Base-by-base conservation (phyloP, 2,329 filamentous ascomycete species). In the Aspergillus novoparasiticus region DNA sequence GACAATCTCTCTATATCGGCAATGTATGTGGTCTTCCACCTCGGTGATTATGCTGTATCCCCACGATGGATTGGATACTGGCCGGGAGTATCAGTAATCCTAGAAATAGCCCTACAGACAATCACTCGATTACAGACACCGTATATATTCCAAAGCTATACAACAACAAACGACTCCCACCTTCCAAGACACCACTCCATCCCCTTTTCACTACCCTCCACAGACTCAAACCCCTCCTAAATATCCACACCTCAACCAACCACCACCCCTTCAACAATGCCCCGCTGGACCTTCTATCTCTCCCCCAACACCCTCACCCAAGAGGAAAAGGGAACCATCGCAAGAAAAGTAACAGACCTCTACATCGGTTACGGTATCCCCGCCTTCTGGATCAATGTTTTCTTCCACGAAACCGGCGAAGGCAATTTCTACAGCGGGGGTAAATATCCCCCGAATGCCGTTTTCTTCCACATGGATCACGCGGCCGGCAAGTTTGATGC, bases 381-480 rank as follows among this genome's bases (percentile, higher is more conserved):
- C 1, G 28, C 51, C 2, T 60, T 60, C 59, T 48, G 28, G 14
- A 51, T 50, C 4, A 55, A 60, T 6, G 51, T 60, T 9, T 55
- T 48, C 21, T 60, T 48, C 21, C 28, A 16, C 10, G 51, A 60
- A 16, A 32, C 21, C 12, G 36, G 36, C 8, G 30, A 32, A 1
- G 34, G 39, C n/a, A 48, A 28, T 16, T 48, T 45, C 59, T 60
- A 46, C 41, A 57, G 39, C 59, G 61, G 61, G 21, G 61, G 51
- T 5, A 8, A 63, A 55, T 26, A 10, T 28, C 57, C 60, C 4
- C 21, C 54, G 4, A 59, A 59, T 6, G 57, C 55, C 16, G 59
- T 58, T 2, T 32, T 34, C 8, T 14, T 66, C 21, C 41, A 45
- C 6, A 58, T 66, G 6, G 48, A 62, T 30, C 61, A 67, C 10